Evolutionary conservation across 345 rosid genomes (phyloP), one percentile per base, ranked within the genome.

Genomic region (Stellera chamaejasme): DNA sequence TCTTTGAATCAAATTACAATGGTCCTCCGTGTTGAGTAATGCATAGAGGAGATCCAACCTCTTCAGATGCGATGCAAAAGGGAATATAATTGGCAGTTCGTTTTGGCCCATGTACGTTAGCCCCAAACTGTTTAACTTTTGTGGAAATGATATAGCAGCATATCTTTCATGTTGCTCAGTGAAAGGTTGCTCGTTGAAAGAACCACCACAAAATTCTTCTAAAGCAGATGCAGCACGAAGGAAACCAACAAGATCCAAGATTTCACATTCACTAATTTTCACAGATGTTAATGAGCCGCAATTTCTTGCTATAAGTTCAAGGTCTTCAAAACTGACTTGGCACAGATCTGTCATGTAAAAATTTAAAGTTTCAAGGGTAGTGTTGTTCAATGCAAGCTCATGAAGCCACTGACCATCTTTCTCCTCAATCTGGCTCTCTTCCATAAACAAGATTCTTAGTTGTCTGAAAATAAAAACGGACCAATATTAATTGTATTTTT

Each of bases 151-250:
- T 27, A 89, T 71, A 52, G 43, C 72, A 63, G 48, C 41, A 63
- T 89, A 87, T 44, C 58, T 76, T 5, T 77, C 84, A 41, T 79
- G 72, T 27, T 66, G 72, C 46, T 74, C 72, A 59, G 81, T 77
- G 64, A 89, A 78, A 41, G 80, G 72, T 32, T 66, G 72, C 46
- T 74, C 72, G 57, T 82, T 77, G 64, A 89, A 78, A 25, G 78
- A 72, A 62, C 92, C 99, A 48, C 99, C 99, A 48, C 92, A 86
- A 69, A 93, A 89, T 55, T 93, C 99, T 72, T 93, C 92, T 53
- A 93, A 75, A 48, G 62, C 64, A 54, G 69, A 25, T 11, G 97
- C 99, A 71, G 75, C 62, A 12, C 47, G 83, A 54, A 93, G 83
- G 77, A 90, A 90, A 19, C 79, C 77, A 60, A 59, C 68, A 54